Conservation (phyloP, 805 yeast species). For the Maudiozyma pseudohumilis region DNA sequence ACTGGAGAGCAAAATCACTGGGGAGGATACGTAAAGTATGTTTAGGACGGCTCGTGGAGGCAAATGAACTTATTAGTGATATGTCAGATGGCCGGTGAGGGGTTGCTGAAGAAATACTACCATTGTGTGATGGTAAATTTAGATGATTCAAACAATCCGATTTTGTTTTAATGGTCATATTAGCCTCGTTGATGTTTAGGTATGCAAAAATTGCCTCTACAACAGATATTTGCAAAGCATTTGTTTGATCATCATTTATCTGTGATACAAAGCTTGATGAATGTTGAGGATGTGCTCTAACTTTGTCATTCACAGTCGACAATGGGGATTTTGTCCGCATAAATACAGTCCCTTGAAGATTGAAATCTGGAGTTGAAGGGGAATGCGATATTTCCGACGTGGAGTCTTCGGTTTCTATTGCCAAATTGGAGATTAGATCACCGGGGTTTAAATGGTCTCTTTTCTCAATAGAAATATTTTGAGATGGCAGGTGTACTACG, state of each 20-base stretch:
- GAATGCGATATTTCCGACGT: not conserved
- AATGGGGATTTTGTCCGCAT: not conserved
- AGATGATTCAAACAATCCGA: not conserved
- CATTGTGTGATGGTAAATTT: not conserved
- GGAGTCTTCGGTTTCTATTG: slow-evolving; percentile 35
- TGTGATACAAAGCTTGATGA: not conserved
- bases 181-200: slow-evolving; percentile 49
- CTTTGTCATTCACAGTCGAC: not conserved
- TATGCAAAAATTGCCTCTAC: slow-evolving; percentile 61
- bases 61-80: slow-evolving; percentile 12
- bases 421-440: slow-evolving; percentile 73
- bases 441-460: slow-evolving; percentile 66
- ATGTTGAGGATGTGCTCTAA: not conserved
- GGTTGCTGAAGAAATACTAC: not conserved
- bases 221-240: slow-evolving; percentile 50
- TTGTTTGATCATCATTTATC: slow-evolving; percentile 30
- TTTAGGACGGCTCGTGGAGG: slow-evolving; percentile 10
- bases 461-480: slow-evolving; percentile 45
- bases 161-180: slow-evolving; percentile 15
- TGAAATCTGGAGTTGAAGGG: not conserved
- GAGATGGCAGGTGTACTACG: slow-evolving; percentile 22
- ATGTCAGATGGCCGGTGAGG: slow-evolving; percentile 8
- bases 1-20: slow-evolving; percentile 14
- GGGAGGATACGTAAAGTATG: slow-evolving; percentile 21
- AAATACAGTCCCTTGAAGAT: no score